phyloP scores from a whole-genome alignment of 257 asterid genomes.

The Striga asiatica region DNA sequence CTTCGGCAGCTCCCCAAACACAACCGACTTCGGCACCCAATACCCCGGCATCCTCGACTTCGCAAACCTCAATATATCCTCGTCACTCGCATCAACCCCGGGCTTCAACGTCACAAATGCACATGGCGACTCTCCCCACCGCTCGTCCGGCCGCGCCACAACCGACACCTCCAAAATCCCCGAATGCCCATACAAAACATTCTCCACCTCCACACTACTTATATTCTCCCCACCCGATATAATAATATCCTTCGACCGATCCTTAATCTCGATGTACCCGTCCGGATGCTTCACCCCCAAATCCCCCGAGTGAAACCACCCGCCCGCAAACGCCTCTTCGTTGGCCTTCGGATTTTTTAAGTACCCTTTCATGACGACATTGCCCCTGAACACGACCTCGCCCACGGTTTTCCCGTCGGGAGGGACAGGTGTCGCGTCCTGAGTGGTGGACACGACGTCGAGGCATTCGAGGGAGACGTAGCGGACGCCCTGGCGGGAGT shows the following conservation, averaged over 20 bases:
- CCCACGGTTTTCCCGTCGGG: slow-evolving; percentile 77
- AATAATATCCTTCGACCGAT: slow-evolving; percentile 80
- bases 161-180: slow-evolving; percentile 73
- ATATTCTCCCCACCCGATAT: slow-evolving; percentile 94
- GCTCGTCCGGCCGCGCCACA: slow-evolving; percentile 81
- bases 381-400: slow-evolving; percentile 80
- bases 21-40: slow-evolving; percentile 82
- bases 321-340: slow-evolving; percentile 57
- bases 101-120: slow-evolving; percentile 81
- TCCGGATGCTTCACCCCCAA: slow-evolving; percentile 86
- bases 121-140: slow-evolving; percentile 94
- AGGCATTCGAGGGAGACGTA: slow-evolving; percentile 61
- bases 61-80: slow-evolving; percentile 70
- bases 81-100: slow-evolving; percentile 26
- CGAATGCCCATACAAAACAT: slow-evolving; percentile 67
- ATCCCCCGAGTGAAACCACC: slow-evolving; percentile 93
- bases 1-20: slow-evolving; percentile 84
- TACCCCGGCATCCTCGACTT: slow-evolving; percentile 68
- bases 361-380: slow-evolving; percentile 85
- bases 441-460: slow-evolving; percentile 52
- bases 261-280: slow-evolving; percentile 76
- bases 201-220: slow-evolving; percentile 91
- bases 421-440: slow-evolving; percentile 58
- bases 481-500: slow-evolving; percentile 77
- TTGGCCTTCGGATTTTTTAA: slow-evolving; percentile 85